Evolutionary conservation across 257 asterid genomes (phyloP), one percentile per base, ranked within the genome.

Genomic region (Linderniella brevidens): DNA sequence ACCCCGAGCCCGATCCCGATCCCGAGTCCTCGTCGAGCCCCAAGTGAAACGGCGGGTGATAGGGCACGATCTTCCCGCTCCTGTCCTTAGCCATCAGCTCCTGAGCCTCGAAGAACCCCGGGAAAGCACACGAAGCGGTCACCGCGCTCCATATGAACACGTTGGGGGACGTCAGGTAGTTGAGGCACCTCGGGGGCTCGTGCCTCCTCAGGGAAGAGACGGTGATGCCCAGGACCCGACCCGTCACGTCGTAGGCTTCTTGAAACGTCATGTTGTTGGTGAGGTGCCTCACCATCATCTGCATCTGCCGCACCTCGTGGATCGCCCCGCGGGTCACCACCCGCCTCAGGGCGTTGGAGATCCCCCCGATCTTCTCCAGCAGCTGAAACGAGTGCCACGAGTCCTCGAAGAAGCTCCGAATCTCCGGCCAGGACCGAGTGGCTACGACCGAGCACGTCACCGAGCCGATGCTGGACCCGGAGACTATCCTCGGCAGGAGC

Each of bases 111-210:
- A 84, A 88, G 20, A 85, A 83, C 13, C 98, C 98, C 0, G 96
- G 96, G 65, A 90, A 90, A 0, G 98, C 96, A 56, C 98, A 90
- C 11, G 98, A 90, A 37, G 98, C 96, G 1, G 92, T 81, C 60
- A 90, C 98, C 0, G 96, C 98, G 17, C 98, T 90, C 98, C 98
- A 90, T 64, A 85, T 85, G 16, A 90, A 93, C 1, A 90, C 98
- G 69, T 90, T 96, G 12, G 98, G 98, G 1, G 98, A 81, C 38
- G 98, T 90, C 80, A 90, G 68, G 76, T 90, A 90, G 64, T 85
- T 90, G 17, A 90, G 90, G 60, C 98, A 90, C 65, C 98, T 75
- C 9, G 98, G 96, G 44, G 98, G 96, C 57, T 90, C 98, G 11
- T 90, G 98, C 66, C 80, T 84, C 68, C 98, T 78, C 0, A 96